These are phyloP conservation scores for Carex arenaria DNA, from an alignment of 202 grass and related monocot genomes.

Conservation along the genomic window DNA sequence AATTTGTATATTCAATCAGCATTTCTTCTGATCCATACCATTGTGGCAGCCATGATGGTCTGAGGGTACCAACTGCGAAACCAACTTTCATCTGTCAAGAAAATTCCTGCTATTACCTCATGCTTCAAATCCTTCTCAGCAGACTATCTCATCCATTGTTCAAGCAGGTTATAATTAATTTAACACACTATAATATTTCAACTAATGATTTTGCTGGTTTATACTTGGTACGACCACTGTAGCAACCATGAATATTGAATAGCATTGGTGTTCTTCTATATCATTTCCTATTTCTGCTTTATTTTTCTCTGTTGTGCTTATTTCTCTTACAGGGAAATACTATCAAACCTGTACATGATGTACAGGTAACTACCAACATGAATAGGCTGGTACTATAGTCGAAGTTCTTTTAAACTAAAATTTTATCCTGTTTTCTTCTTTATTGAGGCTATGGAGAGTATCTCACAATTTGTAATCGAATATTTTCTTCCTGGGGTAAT, in stretches of 20 bases:
- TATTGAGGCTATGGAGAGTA: conserved; percentile 35
- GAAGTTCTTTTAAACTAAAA: not conserved
- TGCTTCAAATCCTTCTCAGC: conserved; percentile 39
- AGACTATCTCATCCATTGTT: conserved; percentile 32
- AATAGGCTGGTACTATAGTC: not conserved
- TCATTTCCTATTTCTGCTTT: not conserved
- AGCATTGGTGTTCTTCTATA: not conserved
- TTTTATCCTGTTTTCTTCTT: not conserved
- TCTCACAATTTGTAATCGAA: conserved; percentile 38
- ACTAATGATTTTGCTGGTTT: not conserved
- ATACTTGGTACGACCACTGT: not conserved
- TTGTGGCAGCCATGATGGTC: conserved; percentile 32
- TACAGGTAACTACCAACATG: not conserved
- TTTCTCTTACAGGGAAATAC: not conserved
- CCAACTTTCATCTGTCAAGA: conserved; percentile 34
- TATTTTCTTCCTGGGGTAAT: conserved; percentile 42
- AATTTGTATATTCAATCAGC: not conserved
- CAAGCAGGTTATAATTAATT: conserved; percentile 30
- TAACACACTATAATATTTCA: not conserved
- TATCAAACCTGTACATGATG: not conserved
- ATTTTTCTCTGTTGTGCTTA: not conserved
- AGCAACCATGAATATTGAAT: not conserved
- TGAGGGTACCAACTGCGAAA: conserved; percentile 25
- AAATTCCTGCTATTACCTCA: conserved; percentile 35
- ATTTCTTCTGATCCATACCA: conserved; percentile 1